Evolutionary conservation across 768 basidiomycete genomes (phyloP).

Genomic region (Podaxis rugospora): DNA sequence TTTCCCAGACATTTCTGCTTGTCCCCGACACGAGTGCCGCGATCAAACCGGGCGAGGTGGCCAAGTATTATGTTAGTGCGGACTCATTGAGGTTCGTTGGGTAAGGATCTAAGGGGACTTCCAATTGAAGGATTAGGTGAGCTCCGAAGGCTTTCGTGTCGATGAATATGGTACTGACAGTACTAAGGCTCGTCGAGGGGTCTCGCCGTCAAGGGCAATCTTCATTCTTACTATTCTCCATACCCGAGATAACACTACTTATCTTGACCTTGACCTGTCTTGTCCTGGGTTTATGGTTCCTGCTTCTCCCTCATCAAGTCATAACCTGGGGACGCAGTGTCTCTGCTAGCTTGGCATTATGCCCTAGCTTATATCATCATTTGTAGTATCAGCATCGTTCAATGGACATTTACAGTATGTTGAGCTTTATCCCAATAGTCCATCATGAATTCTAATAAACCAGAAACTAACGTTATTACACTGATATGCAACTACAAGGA

Average conservation of each 20-base stretch:
- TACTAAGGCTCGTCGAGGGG: neutral
- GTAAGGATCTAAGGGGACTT: conserved; percentile 24
- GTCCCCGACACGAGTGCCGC: conserved; percentile 69
- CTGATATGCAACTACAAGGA: conserved; percentile 4
- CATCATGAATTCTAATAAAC: neutral
- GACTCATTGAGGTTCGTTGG: conserved; percentile 84
- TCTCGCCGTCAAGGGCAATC: neutral
- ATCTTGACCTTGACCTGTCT: no score
- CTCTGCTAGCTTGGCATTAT: no score
- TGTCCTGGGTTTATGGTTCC: no score
- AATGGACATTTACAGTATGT: neutral
- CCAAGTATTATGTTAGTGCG: conserved; percentile 77
- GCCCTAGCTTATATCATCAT: no score
- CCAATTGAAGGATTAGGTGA: neutral
- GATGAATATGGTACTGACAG: neutral
- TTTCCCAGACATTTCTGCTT: conserved; percentile 85
- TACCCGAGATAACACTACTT: neutral
- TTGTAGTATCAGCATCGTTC: no score
- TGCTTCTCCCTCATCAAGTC: no score
- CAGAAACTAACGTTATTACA: neutral
- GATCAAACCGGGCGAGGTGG: conserved; percentile 64
- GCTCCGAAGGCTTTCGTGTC: neutral
- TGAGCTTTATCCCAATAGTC: neutral
- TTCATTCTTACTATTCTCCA: neutral
- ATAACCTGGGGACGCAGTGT: no score